phyloP scores from a whole-genome alignment of 2,329 filamentous ascomycete species.

The Teratosphaeria viscida region DNA sequence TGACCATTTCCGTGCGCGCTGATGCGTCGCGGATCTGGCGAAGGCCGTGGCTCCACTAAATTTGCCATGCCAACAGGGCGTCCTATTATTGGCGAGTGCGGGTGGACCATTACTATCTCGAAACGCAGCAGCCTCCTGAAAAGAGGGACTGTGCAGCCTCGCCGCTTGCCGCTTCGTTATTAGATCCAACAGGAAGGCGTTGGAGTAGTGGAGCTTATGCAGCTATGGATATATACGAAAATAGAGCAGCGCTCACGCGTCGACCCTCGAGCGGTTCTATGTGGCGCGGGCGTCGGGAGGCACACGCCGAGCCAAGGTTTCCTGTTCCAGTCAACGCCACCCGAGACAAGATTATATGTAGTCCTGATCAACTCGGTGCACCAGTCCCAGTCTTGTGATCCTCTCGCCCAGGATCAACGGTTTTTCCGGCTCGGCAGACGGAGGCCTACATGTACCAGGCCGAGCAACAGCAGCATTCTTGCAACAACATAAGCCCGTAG shows the following conservation, averaged over 20 bases:
- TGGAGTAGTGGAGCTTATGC: background rate
- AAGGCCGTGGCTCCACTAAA: background rate
- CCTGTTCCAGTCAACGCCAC: background rate
- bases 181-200: background rate
- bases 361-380: background rate
- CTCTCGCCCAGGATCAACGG: background rate
- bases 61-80: background rate
- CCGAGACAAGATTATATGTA: background rate
- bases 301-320: background rate
- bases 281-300: background rate
- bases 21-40: background rate
- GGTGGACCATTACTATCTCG: background rate
- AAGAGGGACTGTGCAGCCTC: background rate
- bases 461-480: background rate
- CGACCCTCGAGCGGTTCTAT: background rate
- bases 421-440: background rate
- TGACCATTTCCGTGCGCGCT: background rate
- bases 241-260: background rate
- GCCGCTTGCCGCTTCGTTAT: background rate
- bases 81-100: background rate
- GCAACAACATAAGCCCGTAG: constrained; percentile 1
- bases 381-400: no score
- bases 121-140: background rate
- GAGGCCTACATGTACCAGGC: background rate
- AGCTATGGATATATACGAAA: background rate